A percentile compares a stretch with the other conserved stretches of the same genome.
phyloP scores from a whole-genome alignment of 768 basidiomycete genomes.

The Collybia sordida region DNA sequence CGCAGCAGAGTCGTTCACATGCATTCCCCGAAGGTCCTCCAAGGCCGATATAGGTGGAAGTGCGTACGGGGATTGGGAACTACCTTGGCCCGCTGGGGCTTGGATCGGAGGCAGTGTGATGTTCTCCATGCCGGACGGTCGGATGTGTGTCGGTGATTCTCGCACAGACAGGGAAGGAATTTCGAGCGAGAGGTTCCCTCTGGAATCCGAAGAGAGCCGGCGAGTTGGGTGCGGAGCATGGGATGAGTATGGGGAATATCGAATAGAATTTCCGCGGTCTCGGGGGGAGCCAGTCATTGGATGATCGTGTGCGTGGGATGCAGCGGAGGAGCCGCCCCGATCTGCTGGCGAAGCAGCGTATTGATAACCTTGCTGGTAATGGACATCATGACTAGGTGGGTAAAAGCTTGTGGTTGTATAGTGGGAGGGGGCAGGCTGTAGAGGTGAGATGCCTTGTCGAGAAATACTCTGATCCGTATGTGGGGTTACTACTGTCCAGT shows the following conservation, averaged over 20 bases:
- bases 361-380: slow-evolving; percentile 13
- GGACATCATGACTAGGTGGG: slow-evolving; percentile 9
- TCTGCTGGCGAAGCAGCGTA: slow-evolving; percentile 6
- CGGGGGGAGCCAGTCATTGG: slow-evolving; percentile 5
- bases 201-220: slow-evolving; percentile 15
- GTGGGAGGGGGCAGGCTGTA: slow-evolving; percentile 4
- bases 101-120: slow-evolving; percentile 44
- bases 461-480: slow-evolving; percentile 8
- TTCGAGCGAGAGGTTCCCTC: slow-evolving; percentile 29
- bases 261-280: slow-evolving; percentile 10
- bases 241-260: slow-evolving; percentile 25
- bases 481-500: slow-evolving; percentile 52
- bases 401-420: slow-evolving; percentile 13
- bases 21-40: slow-evolving; percentile 58
- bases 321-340: not conserved
- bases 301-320: slow-evolving; percentile 8
- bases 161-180: slow-evolving; percentile 28
- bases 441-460: slow-evolving; percentile 3
- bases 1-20: slow-evolving; percentile 57
- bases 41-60: slow-evolving; percentile 70
- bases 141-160: slow-evolving; percentile 2
- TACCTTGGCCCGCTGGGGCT: slow-evolving; percentile 22
- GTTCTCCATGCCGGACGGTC: slow-evolving; percentile 19
- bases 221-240: slow-evolving; percentile 24
- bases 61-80: slow-evolving; percentile 44